Conservation (phyloP, 2,329 filamentous ascomycete species). For the Elsinoe ampelina region DNA sequence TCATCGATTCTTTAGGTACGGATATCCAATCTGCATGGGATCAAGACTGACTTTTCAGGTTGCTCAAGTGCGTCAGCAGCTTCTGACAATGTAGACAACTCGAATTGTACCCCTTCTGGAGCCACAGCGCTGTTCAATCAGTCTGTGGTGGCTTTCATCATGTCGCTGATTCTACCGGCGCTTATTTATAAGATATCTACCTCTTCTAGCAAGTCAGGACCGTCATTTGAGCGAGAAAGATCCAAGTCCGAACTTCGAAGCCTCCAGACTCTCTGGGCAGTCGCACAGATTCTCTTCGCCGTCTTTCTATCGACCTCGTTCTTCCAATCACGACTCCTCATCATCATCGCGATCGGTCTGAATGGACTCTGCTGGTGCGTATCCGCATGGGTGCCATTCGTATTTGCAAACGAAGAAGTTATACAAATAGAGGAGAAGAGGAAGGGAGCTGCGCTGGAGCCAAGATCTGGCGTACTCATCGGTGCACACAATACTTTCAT, state of each 20-base stretch:
- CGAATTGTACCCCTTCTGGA: neutral
- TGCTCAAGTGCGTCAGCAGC: neutral
- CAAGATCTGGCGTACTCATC: neutral
- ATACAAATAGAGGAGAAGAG: constrained; percentile 2
- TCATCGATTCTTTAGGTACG: neutral
- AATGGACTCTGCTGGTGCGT: neutral
- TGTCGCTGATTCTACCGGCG: neutral
- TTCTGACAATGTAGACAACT: neutral
- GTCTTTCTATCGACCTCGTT: neutral
- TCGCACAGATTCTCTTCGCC: neutral
- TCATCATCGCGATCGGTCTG: neutral
- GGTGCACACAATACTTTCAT: neutral
- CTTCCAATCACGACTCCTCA: neutral
- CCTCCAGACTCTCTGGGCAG: neutral
- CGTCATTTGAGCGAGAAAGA: neutral
- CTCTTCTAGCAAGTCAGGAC: neutral
- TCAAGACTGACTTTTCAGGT: neutral
- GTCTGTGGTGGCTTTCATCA: neutral
- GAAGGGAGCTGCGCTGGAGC: neutral
- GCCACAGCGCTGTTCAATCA: neutral
- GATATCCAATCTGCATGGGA: too few species aligned
- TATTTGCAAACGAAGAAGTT: neutral
- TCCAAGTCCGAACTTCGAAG: neutral
- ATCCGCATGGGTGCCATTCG: neutral
- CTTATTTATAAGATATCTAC: neutral